Percentiles rank a stretch among this genome's conserved stretches.
These are phyloP conservation scores for Heterobasidion irregulare DNA, from an alignment of 1,284 basidiomycete genomes.

Conservation along the genomic window DNA sequence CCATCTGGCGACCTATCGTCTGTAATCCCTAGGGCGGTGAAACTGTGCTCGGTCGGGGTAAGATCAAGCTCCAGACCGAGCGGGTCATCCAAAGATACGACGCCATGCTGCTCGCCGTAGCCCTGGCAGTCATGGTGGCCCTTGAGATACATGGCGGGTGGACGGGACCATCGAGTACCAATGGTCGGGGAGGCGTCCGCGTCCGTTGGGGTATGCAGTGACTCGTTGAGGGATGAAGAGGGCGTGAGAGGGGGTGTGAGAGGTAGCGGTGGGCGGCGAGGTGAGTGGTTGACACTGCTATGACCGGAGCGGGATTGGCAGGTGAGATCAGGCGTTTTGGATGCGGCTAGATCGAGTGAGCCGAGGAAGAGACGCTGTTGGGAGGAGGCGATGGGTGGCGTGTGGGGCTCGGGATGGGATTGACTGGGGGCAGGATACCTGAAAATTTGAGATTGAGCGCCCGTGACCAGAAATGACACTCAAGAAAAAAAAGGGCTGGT, in stretches of 20 bases:
- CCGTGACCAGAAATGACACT: neutral
- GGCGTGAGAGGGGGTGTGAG: constrained; percentile 52
- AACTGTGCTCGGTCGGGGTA: constrained; percentile 5
- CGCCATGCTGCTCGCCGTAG: constrained; percentile 3
- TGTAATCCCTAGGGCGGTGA: neutral
- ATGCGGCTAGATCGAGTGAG: neutral
- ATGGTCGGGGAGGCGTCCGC: neutral
- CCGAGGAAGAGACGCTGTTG: neutral
- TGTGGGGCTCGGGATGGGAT: neutral
- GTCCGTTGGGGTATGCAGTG: constrained; percentile 9
- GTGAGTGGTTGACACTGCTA: neutral
- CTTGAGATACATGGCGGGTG: neutral
- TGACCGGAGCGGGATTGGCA: neutral
- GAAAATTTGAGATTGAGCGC: neutral
- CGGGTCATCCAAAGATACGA: constrained; percentile 1
- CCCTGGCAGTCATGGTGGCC: neutral
- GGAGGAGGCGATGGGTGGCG: neutral
- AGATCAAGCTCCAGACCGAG: neutral
- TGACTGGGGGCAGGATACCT: neutral
- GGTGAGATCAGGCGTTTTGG: neutral
- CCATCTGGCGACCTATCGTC: neutral
- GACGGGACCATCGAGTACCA: neutral
- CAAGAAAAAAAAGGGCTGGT: neutral
- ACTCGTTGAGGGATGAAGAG: constrained; percentile 32
- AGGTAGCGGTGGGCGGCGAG: constrained; percentile 29